Evolutionary conservation across 108 stramenopile species (phyloP).

Genomic region (Mayamaea pseudoterrestris): DNA sequence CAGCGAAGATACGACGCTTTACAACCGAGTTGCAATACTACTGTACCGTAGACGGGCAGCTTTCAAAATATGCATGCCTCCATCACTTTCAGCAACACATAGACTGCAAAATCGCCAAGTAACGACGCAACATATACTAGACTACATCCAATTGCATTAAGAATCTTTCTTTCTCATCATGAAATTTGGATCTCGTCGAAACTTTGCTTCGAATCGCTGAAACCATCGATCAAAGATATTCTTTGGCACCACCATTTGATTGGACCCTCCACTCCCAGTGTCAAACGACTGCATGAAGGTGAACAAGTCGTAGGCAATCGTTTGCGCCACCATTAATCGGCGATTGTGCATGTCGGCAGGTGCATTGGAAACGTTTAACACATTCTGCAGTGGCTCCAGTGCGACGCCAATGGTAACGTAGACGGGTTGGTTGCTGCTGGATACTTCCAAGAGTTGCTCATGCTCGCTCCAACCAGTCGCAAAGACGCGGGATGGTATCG

Average conservation of each 20-base stretch:
- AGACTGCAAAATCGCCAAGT: too few species aligned
- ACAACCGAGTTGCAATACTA: too few species aligned
- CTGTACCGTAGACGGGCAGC: too few species aligned
- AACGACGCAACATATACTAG: neutral
- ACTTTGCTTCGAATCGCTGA: slow-evolving; percentile 59
- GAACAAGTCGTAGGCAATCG: slow-evolving; percentile 71
- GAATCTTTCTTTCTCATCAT: slow-evolving; percentile 39
- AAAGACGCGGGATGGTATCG: slow-evolving; percentile 55
- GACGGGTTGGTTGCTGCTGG: slow-evolving; percentile 14
- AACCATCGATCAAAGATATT: slow-evolving; percentile 85
- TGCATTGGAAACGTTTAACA: slow-evolving; percentile 38
- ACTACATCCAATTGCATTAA: neutral
- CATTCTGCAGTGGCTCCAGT: slow-evolving; percentile 52
- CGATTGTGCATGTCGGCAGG: slow-evolving; percentile 13
- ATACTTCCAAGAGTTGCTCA: slow-evolving; percentile 32
- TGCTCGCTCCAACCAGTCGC: slow-evolving; percentile 70
- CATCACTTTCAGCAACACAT: too few species aligned
- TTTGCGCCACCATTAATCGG: slow-evolving; percentile 65
- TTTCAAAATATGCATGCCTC: too few species aligned
- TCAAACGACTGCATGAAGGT: slow-evolving; percentile 73
- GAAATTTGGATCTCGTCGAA: slow-evolving; percentile 65
- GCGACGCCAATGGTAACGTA: slow-evolving; percentile 59
- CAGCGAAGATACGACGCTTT: too few species aligned
- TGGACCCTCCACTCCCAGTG: slow-evolving; percentile 22
- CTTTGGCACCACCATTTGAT: slow-evolving; percentile 60